phyloP scores from a whole-genome alignment of 2,329 filamentous ascomycete genomes.

The Aspergillus cejpii region DNA sequence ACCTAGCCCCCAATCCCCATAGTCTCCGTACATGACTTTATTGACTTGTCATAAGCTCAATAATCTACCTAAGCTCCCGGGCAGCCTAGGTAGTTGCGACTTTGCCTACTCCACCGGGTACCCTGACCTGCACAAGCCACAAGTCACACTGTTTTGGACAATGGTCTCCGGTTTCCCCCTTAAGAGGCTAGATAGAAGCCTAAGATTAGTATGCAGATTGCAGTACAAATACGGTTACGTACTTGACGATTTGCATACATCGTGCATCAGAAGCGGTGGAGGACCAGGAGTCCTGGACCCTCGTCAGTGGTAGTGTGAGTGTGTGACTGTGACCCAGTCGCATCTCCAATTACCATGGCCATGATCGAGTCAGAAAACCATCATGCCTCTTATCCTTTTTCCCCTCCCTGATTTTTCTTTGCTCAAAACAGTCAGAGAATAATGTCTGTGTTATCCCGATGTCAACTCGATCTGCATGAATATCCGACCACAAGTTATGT shows the following conservation, averaged over 20 bases:
- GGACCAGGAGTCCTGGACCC: neutral
- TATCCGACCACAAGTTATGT: too few relatives aligned
- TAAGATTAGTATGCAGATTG: neutral
- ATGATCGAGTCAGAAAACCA: neutral
- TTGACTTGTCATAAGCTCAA: constrained; percentile 21
- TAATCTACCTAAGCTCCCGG: constrained; percentile 21
- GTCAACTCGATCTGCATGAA: neutral
- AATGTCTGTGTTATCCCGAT: neutral
- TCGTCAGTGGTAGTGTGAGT: too few relatives aligned
- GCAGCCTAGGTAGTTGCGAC: constrained; percentile 6
- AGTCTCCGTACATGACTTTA: constrained; percentile 20
- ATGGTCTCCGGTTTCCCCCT: constrained; percentile 1
- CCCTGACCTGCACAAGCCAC: constrained; percentile 19
- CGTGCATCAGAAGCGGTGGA: too few relatives aligned
- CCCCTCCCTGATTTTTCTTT: neutral
- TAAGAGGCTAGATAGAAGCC: neutral
- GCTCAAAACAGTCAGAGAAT: neutral
- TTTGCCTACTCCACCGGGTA: too few relatives aligned
- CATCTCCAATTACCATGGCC: neutral
- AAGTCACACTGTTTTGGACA: too few relatives aligned
- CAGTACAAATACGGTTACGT: neutral
- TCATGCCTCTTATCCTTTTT: neutral
- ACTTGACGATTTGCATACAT: neutral
- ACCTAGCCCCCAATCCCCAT: too few relatives aligned
- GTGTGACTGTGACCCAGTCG: neutral